Base-by-base conservation (phyloP, 1,139 yeast species). In the Blastobotrys proliferans region DNA sequence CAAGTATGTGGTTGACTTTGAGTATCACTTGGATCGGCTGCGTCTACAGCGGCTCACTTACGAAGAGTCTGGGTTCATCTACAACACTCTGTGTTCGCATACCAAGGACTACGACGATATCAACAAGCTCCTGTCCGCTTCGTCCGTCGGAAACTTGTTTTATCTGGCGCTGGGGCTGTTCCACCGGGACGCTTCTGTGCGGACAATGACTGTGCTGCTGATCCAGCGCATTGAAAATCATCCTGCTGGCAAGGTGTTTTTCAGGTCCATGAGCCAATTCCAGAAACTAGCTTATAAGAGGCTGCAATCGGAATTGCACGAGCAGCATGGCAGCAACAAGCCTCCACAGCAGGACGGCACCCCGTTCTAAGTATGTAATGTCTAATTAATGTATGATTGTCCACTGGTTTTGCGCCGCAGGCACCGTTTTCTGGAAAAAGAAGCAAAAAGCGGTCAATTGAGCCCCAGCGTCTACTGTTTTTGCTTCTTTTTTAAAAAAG, bases 81-180 rank as follows among this genome's bases (percentile, higher is more conserved):
- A 57, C 41, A 51, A 48, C 26, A 50, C 55, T 2, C 43, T 63
- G 26, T 51, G 58, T 40, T 47, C 53, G 11, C 56, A 58, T 32
- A 53, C 63, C 30, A 49, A 50, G 30, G 62, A 56, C 40, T 56
- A 56, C 34, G 60, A 60, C 30, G 68, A 63, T 38, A 51, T 63
- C 41, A 61, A 60, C 44, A 55, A 58, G 40, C 47, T 64, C 25
- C 48, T 66, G 41, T 48, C 60, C 18, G 58, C 63, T 27, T 45
- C 61, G 32, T 43, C 56, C 2, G 49, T 49, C 34, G 49, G 52
- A 21, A 56, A 56, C 38, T 49, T 66, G 38, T 56, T 56, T 44
- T 60, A 57, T 38, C 43, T 66, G 20, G 61, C 63, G 4, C 47
- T 57, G 33, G 70, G 70, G 2, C 50, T 66, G 26, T 63, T 63